Evolutionary conservation across 345 rosid species (phyloP).

Genomic region (Populus nigra): DNA sequence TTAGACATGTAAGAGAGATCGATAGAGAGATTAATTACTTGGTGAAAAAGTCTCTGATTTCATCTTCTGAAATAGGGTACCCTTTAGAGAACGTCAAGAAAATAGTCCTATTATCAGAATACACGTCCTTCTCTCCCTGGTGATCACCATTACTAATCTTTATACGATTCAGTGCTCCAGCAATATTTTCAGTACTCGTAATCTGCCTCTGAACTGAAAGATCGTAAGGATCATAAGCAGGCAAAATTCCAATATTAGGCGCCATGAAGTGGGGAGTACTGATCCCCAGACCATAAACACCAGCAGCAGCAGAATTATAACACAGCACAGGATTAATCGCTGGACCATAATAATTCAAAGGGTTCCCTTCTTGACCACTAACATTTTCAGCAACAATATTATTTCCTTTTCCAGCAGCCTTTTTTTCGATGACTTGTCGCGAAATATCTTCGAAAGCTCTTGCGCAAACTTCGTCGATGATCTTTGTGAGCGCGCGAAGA

Average conservation of each 20-base stretch:
- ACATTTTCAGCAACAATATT: not conserved
- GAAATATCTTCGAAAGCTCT: conserved; percentile 52
- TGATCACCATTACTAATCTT: not conserved
- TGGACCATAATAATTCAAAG: not conserved
- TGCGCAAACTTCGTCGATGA: conserved; percentile 37
- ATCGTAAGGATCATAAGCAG: not conserved
- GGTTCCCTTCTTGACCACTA: not conserved
- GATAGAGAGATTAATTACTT: conserved; percentile 29
- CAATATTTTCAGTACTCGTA: conserved; percentile 12
- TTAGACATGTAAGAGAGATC: not conserved
- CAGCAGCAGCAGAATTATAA: not conserved
- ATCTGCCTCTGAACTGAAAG: conserved; percentile 1
- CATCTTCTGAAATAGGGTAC: conserved; percentile 53
- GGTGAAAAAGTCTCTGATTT: conserved; percentile 51
- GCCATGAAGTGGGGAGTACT: not conserved
- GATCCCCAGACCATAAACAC: not conserved
- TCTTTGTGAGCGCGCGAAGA: conserved; percentile 24
- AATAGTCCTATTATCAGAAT: conserved; percentile 49
- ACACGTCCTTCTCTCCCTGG: not conserved
- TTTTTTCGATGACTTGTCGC: not conserved
- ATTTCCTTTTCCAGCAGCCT: not conserved
- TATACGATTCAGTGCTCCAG: conserved; percentile 3
- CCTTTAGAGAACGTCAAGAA: conserved; percentile 81
- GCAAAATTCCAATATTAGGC: not conserved
- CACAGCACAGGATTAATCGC: not conserved